phyloP scores from a whole-genome alignment of 2,329 filamentous ascomycete genomes.

The Pseudocercospora musae region DNA sequence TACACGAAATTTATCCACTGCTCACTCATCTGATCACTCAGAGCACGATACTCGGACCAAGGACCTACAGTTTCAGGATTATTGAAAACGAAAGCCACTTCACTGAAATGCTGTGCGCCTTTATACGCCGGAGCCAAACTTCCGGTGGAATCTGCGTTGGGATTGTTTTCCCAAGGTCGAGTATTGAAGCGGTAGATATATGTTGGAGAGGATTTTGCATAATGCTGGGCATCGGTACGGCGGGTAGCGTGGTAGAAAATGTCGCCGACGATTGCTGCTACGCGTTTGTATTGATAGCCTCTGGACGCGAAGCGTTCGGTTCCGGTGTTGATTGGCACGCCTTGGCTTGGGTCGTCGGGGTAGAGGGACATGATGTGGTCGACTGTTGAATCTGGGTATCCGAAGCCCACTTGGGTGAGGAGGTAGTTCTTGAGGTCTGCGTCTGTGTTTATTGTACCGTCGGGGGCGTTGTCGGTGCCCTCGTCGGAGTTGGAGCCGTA shows the following conservation, averaged over 20 bases:
- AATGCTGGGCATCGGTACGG: conserved; percentile 51
- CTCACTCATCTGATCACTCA: conserved; percentile 20
- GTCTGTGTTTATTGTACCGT: conserved; percentile 52
- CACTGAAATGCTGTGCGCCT: conserved; percentile 55
- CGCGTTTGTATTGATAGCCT: conserved; percentile 50
- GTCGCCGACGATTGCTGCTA: conserved; percentile 55
- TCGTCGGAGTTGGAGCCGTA: conserved; percentile 65
- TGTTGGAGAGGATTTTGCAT: conserved; percentile 49
- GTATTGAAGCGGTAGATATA: conserved; percentile 65
- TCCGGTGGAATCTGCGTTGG: conserved; percentile 8
- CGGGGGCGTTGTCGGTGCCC: conserved; percentile 56
- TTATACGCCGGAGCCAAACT: conserved; percentile 37
- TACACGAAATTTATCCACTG: conserved; percentile 22
- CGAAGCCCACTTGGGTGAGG: conserved; percentile 19
- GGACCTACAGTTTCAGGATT: conserved; percentile 18
- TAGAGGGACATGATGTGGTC: conserved; percentile 38
- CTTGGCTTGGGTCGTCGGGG: conserved; percentile 50
- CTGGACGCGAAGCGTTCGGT: conserved; percentile 39
- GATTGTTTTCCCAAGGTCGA: conserved; percentile 40
- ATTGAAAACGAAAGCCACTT: conserved; percentile 43
- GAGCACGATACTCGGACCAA: conserved; percentile 11
- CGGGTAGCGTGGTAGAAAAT: conserved; percentile 55
- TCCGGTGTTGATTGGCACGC: conserved; percentile 46
- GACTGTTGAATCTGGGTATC: conserved; percentile 18
- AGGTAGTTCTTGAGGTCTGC: conserved; percentile 19